phyloP scores from a whole-genome alignment of 148 eudicot genomes.

The Chenopodium album region DNA sequence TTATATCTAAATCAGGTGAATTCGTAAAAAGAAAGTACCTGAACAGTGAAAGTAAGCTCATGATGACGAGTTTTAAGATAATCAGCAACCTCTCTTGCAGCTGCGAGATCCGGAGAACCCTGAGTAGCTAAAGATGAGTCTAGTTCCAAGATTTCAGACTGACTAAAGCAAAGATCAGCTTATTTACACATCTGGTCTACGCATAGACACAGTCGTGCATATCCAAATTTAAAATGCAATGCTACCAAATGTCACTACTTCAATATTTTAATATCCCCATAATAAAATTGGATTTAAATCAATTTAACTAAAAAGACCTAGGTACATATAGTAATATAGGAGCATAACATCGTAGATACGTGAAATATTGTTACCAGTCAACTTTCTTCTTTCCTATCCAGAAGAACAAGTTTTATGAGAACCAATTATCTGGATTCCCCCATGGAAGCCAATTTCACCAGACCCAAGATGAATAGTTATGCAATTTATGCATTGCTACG shows the following conservation, averaged over 20 bases:
- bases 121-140: constrained; percentile 29
- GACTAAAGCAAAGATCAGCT: background rate
- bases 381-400: background rate
- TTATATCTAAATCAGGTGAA: background rate
- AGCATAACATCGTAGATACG: background rate
- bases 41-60: constrained; percentile 92
- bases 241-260: background rate
- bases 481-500: background rate
- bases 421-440: background rate
- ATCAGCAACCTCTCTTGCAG: constrained; percentile 94
- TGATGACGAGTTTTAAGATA: constrained; percentile 94
- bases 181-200: background rate
- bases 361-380: background rate
- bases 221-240: background rate
- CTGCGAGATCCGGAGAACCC: constrained; percentile 97
- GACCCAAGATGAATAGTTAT: background rate
- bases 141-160: constrained; percentile 10
- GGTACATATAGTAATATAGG: background rate
- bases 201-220: background rate
- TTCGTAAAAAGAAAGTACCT: constrained; percentile 42
- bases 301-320: background rate
- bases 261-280: background rate
- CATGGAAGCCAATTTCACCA: background rate
- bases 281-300: background rate
- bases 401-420: background rate